phyloP scores from a whole-genome alignment of 176 grass and related monocot genomes.

The Aechmea fasciata region DNA sequence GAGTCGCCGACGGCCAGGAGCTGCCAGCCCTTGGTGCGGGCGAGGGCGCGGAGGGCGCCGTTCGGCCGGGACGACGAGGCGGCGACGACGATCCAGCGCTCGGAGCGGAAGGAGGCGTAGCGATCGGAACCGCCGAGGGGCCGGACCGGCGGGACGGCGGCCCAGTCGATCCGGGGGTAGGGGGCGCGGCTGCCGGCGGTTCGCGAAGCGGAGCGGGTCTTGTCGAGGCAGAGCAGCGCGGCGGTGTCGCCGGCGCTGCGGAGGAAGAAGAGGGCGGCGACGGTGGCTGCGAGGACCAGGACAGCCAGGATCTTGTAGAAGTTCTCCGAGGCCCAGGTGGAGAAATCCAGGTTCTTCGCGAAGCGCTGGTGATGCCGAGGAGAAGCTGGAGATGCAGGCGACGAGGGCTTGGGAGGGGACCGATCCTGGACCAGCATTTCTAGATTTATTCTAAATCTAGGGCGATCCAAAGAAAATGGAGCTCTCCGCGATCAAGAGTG shows the following conservation, averaged over 20 bases:
- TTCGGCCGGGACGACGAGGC: slow-evolving; percentile 55
- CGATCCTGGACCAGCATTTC: slow-evolving; percentile 22
- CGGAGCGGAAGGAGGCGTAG: slow-evolving; percentile 72
- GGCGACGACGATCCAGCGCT: slow-evolving; percentile 83
- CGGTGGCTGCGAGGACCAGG: slow-evolving; percentile 48
- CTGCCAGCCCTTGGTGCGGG: slow-evolving; percentile 80
- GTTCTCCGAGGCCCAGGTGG: slow-evolving; percentile 69
- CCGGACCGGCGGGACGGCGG: slow-evolving; percentile 41
- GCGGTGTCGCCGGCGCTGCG: slow-evolving; percentile 46
- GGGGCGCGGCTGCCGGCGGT: slow-evolving; percentile 31
- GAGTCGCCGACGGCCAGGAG: slow-evolving; percentile 87
- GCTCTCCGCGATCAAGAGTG: not conserved
- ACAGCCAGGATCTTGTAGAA: slow-evolving; percentile 65
- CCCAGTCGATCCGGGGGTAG: slow-evolving; percentile 65
- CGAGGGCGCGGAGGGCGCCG: slow-evolving; percentile 48
- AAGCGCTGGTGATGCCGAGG: slow-evolving; percentile 37
- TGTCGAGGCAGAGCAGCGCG: slow-evolving; percentile 81
- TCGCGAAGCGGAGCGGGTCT: slow-evolving; percentile 81
- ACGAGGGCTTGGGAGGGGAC: slow-evolving; percentile 6
- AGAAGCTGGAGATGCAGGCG: slow-evolving; percentile 4
- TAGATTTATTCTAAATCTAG: not conserved
- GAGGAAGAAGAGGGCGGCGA: slow-evolving; percentile 83
- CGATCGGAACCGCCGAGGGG: slow-evolving; percentile 17
- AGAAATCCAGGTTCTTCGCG: slow-evolving; percentile 87
- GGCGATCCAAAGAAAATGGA: not conserved